These are phyloP conservation scores for Mycena polygramma DNA, from an alignment of 768 basidiomycete species.

Conservation along the genomic window DNA sequence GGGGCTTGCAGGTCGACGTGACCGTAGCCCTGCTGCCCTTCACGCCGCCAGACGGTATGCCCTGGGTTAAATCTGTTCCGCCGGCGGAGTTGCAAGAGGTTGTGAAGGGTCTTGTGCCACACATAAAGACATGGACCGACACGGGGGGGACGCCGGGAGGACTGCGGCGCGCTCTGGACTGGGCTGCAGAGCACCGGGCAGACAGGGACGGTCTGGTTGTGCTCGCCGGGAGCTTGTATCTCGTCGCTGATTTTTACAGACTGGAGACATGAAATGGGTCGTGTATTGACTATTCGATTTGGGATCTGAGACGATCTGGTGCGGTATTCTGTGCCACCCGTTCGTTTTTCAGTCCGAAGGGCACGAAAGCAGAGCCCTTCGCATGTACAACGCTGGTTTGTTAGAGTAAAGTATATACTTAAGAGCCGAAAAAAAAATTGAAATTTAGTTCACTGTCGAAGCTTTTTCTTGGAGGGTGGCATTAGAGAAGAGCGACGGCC, in stretches of 20 bases:
- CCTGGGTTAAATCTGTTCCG: conserved; percentile 85
- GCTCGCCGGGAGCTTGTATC: conserved; percentile 92
- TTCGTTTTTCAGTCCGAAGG: too few relatives aligned
- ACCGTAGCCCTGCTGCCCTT: conserved; percentile 73
- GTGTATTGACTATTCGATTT: too few relatives aligned
- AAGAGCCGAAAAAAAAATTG: background rate
- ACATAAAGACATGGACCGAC: conserved; percentile 61
- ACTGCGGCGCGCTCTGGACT: conserved; percentile 53
- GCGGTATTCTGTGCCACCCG: too few relatives aligned
- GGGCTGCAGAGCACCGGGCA: conserved; percentile 64
- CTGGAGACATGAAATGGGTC: conserved; percentile 36
- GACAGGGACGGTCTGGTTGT: conserved; percentile 66
- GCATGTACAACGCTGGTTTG: background rate
- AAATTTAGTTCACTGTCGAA: background rate
- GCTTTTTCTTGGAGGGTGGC: background rate
- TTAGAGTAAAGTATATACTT: background rate
- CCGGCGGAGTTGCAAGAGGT: conserved; percentile 62
- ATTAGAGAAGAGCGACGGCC: background rate
- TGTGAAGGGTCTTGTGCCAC: conserved; percentile 58
- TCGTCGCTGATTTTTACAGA: conserved; percentile 94
- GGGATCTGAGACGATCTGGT: background rate
- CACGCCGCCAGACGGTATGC: conserved; percentile 90
- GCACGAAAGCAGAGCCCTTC: too few relatives aligned
- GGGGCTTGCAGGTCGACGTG: conserved; percentile 46
- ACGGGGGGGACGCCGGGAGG: conserved; percentile 47